Percentiles rank a stretch among this genome's conserved stretches.
Conservation (phyloP, 2,329 filamentous ascomycete species). For the Arthrobotrys musiformis region DNA sequence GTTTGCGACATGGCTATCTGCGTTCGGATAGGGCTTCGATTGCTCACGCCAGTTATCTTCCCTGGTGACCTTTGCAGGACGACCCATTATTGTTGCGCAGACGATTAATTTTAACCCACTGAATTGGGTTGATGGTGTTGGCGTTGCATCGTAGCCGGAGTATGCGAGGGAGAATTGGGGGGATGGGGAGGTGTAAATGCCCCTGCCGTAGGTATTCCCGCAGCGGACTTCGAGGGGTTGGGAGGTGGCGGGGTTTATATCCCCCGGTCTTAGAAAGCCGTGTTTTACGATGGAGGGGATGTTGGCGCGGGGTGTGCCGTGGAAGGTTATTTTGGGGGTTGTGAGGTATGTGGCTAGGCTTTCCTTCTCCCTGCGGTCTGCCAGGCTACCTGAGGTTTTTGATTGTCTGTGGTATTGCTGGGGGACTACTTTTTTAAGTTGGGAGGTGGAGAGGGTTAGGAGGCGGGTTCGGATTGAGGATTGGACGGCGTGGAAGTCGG, state of each 20-base stretch:
- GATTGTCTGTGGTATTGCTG: conserved; percentile 9
- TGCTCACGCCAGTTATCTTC: conserved; percentile 59
- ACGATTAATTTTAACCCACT: conserved; percentile 64
- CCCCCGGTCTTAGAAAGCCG: conserved; percentile 64
- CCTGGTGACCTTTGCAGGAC: conserved; percentile 60
- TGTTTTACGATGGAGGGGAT: conserved; percentile 65
- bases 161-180: conserved; percentile 63
- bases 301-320: conserved; percentile 62
- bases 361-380: conserved; percentile 57
- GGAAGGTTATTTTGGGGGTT: conserved; percentile 63
- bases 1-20: conserved; percentile 63
- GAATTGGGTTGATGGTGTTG: conserved; percentile 60
- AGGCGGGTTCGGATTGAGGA: conserved; percentile 59
- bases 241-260: conserved; percentile 60
- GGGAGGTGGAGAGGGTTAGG: conserved; percentile 23
- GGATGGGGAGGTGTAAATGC: conserved; percentile 65
- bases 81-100: conserved; percentile 66
- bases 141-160: conserved; percentile 58
- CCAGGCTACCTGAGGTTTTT: conserved; percentile 7
- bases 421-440: conserved; percentile 55
- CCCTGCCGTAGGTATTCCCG: conserved; percentile 63
- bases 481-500: conserved; percentile 60
- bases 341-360: conserved; percentile 62
- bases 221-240: conserved; percentile 60
- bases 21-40: conserved; percentile 58